phyloP scores from a whole-genome alignment of 83 land plant species.

The Picea abies region DNA sequence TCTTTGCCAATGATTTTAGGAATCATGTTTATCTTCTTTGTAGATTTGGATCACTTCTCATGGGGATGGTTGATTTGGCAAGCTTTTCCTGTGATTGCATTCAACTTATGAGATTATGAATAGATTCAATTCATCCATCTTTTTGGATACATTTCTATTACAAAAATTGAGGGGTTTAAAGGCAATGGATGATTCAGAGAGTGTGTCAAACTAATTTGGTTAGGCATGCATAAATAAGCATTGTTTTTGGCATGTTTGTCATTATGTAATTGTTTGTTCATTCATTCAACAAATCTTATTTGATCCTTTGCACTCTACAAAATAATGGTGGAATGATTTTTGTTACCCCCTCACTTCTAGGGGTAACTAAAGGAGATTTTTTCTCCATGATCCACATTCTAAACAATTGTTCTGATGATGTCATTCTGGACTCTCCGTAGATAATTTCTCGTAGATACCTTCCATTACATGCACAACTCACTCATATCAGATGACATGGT shows the following conservation, averaged over 20 bases:
- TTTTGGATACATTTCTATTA: neutral
- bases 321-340: neutral
- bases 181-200: conserved; percentile 10
- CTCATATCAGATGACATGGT: too few species aligned
- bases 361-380: too few species aligned
- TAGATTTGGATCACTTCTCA: neutral
- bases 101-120: neutral
- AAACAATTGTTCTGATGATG: too few species aligned
- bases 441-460: too few species aligned
- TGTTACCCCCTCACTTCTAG: too few species aligned
- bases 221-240: neutral
- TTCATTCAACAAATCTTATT: neutral
- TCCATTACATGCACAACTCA: too few species aligned
- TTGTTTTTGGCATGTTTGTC: neutral
- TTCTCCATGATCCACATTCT: too few species aligned
- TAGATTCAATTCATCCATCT: neutral
- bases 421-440: too few species aligned
- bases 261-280: neutral
- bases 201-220: neutral
- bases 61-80: neutral
- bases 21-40: neutral
- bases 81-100: neutral
- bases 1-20: neutral
- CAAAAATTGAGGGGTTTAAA: conserved; percentile 6
- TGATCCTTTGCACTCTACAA: neutral